phyloP scores from a whole-genome alignment of 495 filamentous ascomycete genomes.

The Aspergillus baeticus region DNA sequence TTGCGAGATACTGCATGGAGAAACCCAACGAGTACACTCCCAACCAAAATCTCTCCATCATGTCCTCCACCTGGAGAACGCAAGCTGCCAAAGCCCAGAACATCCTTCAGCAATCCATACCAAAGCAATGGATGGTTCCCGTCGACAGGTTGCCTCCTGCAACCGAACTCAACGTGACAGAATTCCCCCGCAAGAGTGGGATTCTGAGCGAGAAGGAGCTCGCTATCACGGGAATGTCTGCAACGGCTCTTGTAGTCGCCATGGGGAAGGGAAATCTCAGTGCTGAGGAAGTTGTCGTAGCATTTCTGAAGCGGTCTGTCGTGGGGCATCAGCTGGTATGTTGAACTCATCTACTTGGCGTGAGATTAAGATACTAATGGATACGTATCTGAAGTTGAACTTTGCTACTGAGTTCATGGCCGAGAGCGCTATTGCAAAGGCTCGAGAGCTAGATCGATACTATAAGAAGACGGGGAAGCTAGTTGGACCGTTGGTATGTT shows the following conservation, averaged over 20 bases:
- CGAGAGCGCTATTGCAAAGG: constrained; percentile 57
- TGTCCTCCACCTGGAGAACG: constrained; percentile 32
- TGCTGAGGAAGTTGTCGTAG: constrained; percentile 55
- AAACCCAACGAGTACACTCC: background rate
- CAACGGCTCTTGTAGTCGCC: constrained; percentile 49
- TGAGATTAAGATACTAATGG: no score
- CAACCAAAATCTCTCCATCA: constrained; percentile 7
- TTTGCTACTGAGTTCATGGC: constrained; percentile 70
- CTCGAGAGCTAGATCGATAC: constrained; percentile 56
- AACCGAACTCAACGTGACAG: constrained; percentile 36
- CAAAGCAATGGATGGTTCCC: constrained; percentile 40
- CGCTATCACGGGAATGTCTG: constrained; percentile 55
- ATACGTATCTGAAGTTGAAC: constrained; percentile 44
- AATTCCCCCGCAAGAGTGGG: constrained; percentile 43
- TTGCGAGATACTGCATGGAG: no score
- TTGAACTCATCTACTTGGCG: background rate
- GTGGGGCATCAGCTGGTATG: constrained; percentile 58
- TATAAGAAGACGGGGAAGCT: constrained; percentile 35
- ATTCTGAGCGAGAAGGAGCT: constrained; percentile 54
- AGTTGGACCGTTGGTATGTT: constrained; percentile 37
- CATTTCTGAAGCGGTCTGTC: constrained; percentile 61
- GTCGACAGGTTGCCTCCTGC: constrained; percentile 27
- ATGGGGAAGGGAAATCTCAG: constrained; percentile 50
- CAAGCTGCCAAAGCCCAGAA: constrained; percentile 35
- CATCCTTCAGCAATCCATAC: constrained; percentile 35